Conservation (phyloP, 805 yeast genomes). For the Kazachstania martiniae region DNA sequence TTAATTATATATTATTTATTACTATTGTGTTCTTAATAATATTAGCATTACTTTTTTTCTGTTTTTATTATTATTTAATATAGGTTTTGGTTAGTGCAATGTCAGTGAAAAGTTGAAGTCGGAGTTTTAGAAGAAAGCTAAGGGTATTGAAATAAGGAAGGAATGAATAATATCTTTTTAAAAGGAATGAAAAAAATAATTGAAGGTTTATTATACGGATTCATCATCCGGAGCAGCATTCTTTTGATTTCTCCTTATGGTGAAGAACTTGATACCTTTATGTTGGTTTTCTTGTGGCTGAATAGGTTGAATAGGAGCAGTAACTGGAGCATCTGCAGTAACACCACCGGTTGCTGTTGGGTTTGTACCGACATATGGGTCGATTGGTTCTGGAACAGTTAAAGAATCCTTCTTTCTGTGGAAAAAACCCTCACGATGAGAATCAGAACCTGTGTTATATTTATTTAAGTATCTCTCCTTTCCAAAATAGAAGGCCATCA, state of each 20-base stretch:
- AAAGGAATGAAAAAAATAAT: not conserved
- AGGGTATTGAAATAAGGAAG: not conserved
- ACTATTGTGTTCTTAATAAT: too few relatives aligned
- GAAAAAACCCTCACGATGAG: conserved; percentile 6
- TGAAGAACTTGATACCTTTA: conserved; percentile 64
- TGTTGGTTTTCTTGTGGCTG: conserved; percentile 16
- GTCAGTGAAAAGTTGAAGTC: too few relatives aligned
- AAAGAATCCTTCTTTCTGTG: conserved; percentile 6
- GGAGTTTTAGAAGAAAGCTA: not conserved
- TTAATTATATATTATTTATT: too few relatives aligned
- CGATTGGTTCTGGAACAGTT: conserved; percentile 8
- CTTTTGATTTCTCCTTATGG: conserved; percentile 43
- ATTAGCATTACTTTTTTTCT: too few relatives aligned
- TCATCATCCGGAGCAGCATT: conserved; percentile 21
- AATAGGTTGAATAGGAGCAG: conserved; percentile 8
- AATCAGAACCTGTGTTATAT: not conserved
- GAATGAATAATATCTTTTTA: not conserved
- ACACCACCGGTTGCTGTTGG: not conserved
- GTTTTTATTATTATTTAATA: too few relatives aligned
- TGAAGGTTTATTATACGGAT: conserved; percentile 4
- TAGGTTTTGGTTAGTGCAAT: too few relatives aligned
- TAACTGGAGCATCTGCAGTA: not conserved
- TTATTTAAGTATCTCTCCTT: not conserved
- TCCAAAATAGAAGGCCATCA: conserved; percentile 1
- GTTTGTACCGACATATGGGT: conserved; percentile 5